Evolutionary conservation across 345 rosid species (phyloP).

Genomic region (Eucalyptus guilfoylei): DNA sequence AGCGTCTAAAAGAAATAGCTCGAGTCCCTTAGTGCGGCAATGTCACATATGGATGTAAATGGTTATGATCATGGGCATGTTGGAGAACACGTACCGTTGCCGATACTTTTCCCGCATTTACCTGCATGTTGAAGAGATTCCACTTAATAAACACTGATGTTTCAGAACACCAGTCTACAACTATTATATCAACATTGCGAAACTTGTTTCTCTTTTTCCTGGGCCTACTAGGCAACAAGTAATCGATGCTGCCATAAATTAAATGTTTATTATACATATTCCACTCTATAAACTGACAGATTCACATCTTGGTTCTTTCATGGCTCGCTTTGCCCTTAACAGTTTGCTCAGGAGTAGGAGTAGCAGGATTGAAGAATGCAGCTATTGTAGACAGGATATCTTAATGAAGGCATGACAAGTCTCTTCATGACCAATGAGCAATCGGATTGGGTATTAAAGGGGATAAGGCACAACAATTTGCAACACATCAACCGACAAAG

Average conservation of each 20-base stretch:
- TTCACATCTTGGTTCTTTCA: neutral
- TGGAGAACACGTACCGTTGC: slow-evolving; percentile 34
- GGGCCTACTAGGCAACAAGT: neutral
- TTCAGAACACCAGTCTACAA: neutral
- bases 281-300: neutral
- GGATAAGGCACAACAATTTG: neutral
- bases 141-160: neutral
- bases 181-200: neutral
- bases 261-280: neutral
- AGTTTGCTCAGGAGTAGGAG: neutral
- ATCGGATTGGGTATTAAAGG: neutral
- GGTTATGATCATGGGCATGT: neutral
- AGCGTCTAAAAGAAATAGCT: slow-evolving; percentile 29
- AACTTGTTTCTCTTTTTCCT: neutral
- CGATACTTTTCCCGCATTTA: slow-evolving; percentile 64
- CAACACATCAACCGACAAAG: neutral
- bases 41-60: neutral
- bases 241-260: neutral
- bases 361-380: neutral
- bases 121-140: slow-evolving; percentile 26
- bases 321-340: neutral
- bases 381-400: neutral
- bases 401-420: neutral
- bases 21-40: neutral
- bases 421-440: neutral